Conservation (phyloP, 768 basidiomycete genomes). For the Leccinum boreale region DNA sequence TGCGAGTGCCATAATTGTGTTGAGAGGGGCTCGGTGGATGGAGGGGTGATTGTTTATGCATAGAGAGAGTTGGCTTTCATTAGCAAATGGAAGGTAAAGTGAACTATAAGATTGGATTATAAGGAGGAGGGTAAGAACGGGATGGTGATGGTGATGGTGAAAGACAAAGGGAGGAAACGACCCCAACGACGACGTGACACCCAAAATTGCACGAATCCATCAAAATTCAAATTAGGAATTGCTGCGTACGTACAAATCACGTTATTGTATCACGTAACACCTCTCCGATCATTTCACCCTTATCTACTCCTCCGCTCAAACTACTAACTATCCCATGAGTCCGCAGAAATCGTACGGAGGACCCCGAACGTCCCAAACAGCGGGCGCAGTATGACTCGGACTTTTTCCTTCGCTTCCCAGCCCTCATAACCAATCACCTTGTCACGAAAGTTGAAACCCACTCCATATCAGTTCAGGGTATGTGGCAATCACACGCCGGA, state of each 20-base stretch:
- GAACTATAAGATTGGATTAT: conserved; percentile 15
- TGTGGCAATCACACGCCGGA: background rate
- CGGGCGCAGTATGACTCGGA: conserved; percentile 1
- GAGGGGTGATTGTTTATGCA: conserved; percentile 13
- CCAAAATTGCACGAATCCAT: conserved; percentile 30
- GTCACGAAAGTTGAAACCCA: background rate
- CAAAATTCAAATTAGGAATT: conserved; percentile 32
- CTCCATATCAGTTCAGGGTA: background rate
- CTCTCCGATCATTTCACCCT: conserved; percentile 22
- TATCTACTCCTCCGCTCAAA: conserved; percentile 9
- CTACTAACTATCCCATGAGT: background rate
- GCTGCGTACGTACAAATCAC: conserved; percentile 27
- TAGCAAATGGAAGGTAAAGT: conserved; percentile 16
- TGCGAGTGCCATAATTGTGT: conserved; percentile 53
- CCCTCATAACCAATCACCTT: conserved; percentile 4
- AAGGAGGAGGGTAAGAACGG: conserved; percentile 7
- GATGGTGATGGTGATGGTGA: conserved; percentile 25
- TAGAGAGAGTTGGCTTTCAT: conserved; percentile 17
- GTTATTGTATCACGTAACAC: conserved; percentile 30
- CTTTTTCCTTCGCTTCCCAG: conserved; percentile 5
- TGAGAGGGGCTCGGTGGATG: conserved; percentile 6
- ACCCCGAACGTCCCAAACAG: background rate
- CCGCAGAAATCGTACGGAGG: background rate
- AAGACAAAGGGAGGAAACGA: conserved; percentile 26
- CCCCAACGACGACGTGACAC: conserved; percentile 26